Base-by-base conservation (phyloP, 23 red algal species). In the Gracilaria caudata region DNA sequence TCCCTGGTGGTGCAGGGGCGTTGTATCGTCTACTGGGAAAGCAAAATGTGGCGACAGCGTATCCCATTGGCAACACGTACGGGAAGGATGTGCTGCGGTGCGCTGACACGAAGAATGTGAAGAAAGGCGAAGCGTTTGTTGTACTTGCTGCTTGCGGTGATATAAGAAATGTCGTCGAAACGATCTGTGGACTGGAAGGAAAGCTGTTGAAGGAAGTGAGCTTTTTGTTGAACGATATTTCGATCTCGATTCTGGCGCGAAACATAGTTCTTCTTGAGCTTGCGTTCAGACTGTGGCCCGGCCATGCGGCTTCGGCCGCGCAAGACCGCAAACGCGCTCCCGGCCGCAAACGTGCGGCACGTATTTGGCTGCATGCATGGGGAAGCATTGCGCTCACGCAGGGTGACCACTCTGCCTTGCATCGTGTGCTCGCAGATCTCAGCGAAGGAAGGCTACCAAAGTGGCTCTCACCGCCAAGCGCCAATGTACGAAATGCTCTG, bases 101-200 rank as follows among this genome's bases (percentile, higher is more conserved):
- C 19, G 72, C 49, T 2, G 72, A 77, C 32, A 26, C 72, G 11
- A 77, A 43, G 34, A 43, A 46, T 5, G 17, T 44, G 9, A n/a
- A 46, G 72, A 77, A 44, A 77, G 13, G 37, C 41, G 41, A 43
- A 25, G 72, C 37, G 43, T 3, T 51, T 14, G 72, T 77, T 43
- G 72, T 77, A 45, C 72, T 77, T 40, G 72, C 34, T 51, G 72
- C 72, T 25, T 77, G 72, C 72, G 72, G 72, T 24, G 72, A 77
- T 44, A 77, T 77, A 77, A 0, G 72, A 35, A 77, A 77, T 14
- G 9, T 77, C 5, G 72, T 77, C 34, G 72, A 77, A 44, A 77
- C 72, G 16, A 77, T 77, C 7, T 77, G 72, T 21, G 72, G 34
- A 23, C 26, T 77, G 72, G 72, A 77, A 35, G 34, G 0, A 13